A percentile compares a stretch with the other conserved stretches of the same genome.
These are phyloP conservation scores for Fraxinus ornus DNA, from an alignment of 305 asterid genomes.

Conservation along the genomic window DNA sequence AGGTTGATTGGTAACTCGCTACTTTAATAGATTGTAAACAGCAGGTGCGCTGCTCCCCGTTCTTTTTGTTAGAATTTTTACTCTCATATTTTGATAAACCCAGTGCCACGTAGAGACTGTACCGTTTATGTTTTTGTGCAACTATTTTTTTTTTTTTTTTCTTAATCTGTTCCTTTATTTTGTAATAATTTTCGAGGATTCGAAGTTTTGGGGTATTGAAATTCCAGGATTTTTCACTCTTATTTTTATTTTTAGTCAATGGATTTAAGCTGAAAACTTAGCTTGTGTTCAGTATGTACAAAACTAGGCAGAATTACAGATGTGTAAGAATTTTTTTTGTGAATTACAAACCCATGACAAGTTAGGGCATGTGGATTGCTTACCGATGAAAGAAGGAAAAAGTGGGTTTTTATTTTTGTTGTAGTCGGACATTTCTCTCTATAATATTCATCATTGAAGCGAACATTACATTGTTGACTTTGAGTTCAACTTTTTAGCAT, in stretches of 20 bases:
- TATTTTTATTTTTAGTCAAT: background rate
- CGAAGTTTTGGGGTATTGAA: background rate
- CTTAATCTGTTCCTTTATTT: background rate
- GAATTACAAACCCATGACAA: background rate
- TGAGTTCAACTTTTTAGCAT: background rate
- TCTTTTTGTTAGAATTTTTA: background rate
- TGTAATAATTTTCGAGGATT: background rate
- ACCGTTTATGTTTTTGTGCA: background rate
- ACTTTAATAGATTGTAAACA: background rate
- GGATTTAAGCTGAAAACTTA: background rate
- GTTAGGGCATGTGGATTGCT: background rate
- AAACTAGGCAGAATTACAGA: background rate
- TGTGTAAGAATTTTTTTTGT: background rate
- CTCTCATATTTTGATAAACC: background rate
- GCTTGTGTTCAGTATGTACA: background rate
- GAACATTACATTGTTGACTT: background rate
- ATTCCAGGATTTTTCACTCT: too few species aligned
- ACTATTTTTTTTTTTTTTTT: background rate
- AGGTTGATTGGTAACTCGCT: background rate
- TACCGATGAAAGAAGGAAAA: background rate
- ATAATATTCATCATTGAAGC: background rate
- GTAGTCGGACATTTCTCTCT: background rate
- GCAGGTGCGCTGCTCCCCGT: background rate
- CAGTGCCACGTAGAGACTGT: background rate
- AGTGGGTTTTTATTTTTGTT: too few species aligned